A percentile compares a stretch with the other conserved stretches of the same genome.
Conservation (phyloP, 1,139 yeast genomes). For the Yamadazyma diddensiae region DNA sequence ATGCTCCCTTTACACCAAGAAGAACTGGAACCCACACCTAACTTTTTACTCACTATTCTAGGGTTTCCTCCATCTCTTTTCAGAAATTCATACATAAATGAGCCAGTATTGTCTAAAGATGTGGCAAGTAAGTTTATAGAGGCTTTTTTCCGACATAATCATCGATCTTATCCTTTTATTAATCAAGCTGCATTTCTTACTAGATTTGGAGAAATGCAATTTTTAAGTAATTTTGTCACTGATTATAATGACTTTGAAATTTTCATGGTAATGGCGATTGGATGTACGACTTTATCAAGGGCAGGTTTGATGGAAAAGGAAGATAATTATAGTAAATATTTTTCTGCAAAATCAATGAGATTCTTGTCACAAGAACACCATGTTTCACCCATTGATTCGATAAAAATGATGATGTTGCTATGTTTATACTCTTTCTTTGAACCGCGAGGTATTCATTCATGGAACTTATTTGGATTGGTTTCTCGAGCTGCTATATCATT, state of each 20-base stretch:
- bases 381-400: constrained; percentile 31
- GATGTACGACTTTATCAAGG: constrained; percentile 44
- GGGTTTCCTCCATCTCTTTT: constrained; percentile 9
- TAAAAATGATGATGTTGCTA: constrained; percentile 36
- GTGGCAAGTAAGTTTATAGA: constrained; percentile 16
- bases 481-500: constrained; percentile 37
- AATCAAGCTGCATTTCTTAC: constrained; percentile 33
- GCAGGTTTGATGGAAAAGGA: constrained; percentile 31
- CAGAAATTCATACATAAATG: constrained; percentile 2
- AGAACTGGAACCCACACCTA: no score
- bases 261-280: constrained; percentile 49
- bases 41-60: constrained; percentile 7
- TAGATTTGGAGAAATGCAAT: constrained; percentile 16
- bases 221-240: constrained; percentile 5
- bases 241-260: constrained; percentile 26
- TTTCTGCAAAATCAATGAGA: constrained; percentile 7
- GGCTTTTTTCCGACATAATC: constrained; percentile 42
- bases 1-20: no score
- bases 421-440: constrained; percentile 47
- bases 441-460: constrained; percentile 40
- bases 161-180: constrained; percentile 41
- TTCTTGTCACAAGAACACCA: constrained; percentile 17
- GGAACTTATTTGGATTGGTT: constrained; percentile 49
- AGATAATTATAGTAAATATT: constrained; percentile 19
- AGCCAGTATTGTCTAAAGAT: constrained; percentile 8